Percentiles rank a stretch among this genome's conserved stretches.
Conservation (phyloP, 805 yeast species). For the Maudiozyma turicensis region DNA sequence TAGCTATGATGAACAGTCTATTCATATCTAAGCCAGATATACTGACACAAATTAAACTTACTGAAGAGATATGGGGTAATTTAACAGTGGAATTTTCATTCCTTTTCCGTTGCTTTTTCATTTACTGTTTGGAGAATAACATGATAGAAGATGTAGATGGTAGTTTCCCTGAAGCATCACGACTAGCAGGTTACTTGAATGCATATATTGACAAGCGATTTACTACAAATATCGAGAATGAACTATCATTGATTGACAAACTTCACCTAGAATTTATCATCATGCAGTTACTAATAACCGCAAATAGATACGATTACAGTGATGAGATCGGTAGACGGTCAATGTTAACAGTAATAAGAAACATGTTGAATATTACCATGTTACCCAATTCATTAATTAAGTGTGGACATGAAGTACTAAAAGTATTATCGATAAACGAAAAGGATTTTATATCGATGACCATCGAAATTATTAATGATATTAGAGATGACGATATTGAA, state of each 20-base stretch:
- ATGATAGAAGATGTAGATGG: constrained; percentile 49
- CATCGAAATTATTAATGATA: constrained; percentile 77
- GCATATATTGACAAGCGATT: constrained; percentile 45
- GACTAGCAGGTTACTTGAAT: constrained; percentile 49
- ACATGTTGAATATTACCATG: constrained; percentile 47
- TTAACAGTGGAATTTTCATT: constrained; percentile 70
- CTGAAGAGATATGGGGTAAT: constrained; percentile 57
- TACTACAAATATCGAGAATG: constrained; percentile 5
- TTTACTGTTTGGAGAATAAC: constrained; percentile 49
- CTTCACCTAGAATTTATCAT: constrained; percentile 63
- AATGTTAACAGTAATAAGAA: constrained; percentile 51
- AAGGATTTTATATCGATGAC: constrained; percentile 77
- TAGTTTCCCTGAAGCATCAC: constrained; percentile 71
- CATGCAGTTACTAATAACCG: constrained; percentile 59
- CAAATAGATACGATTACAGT: constrained; percentile 68
- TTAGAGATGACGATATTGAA: constrained; percentile 54
- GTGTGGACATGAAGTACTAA: constrained; percentile 53
- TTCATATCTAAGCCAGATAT: constrained; percentile 55
- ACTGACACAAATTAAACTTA: constrained; percentile 48
- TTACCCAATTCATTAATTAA: constrained; percentile 46
- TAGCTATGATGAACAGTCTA: constrained; percentile 51
- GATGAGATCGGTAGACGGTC: constrained; percentile 86
- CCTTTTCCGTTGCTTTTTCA: constrained; percentile 55
- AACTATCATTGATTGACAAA: constrained; percentile 33
- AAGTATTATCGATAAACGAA: constrained; percentile 65